These are phyloP conservation scores for Rhizoclosmatium globosum DNA, from an alignment of 192 early-diverging fungal species.

Conservation along the genomic window DNA sequence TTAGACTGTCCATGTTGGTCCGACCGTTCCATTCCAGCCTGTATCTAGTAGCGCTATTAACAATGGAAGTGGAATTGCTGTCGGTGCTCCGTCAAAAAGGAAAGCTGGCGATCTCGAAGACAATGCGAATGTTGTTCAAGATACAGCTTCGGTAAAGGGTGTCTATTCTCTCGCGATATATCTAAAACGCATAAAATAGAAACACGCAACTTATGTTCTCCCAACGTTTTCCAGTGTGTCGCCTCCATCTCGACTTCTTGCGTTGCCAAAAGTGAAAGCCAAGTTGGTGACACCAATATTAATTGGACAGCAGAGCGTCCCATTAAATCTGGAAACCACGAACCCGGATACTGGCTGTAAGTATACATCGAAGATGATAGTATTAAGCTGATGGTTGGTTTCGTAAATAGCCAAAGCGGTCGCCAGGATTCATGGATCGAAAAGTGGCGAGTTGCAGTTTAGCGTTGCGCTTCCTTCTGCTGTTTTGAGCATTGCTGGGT, in stretches of 20 bases:
- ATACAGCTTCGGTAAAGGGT: background rate
- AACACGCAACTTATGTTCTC: conserved; percentile 21
- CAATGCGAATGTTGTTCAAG: background rate
- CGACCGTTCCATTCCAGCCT: conserved; percentile 7
- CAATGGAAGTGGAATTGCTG: conserved; percentile 18
- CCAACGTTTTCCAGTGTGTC: conserved; percentile 16
- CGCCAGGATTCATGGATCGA: conserved; percentile 58
- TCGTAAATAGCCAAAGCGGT: conserved; percentile 20
- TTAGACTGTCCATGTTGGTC: conserved; percentile 14
- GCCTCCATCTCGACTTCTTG: conserved; percentile 26
- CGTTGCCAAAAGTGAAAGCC: conserved; percentile 8
- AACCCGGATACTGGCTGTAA: conserved; percentile 33
- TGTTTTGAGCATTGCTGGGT: conserved; percentile 70
- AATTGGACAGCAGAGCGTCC: background rate
- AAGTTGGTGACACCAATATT: background rate
- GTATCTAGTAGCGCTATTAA: conserved; percentile 7
- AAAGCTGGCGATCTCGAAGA: conserved; percentile 5
- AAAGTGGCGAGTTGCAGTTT: conserved; percentile 63
- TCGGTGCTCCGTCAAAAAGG: conserved; percentile 4
- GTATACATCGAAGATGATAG: background rate
- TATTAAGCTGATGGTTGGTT: background rate
- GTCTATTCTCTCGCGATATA: background rate
- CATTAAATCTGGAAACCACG: conserved; percentile 42
- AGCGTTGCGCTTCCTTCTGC: conserved; percentile 62
- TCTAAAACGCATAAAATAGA: background rate